Percentiles rank a stretch among this genome's conserved stretches.
Evolutionary conservation across 2,329 filamentous ascomycete genomes (phyloP).

Genomic region (Truncatella angustata): DNA sequence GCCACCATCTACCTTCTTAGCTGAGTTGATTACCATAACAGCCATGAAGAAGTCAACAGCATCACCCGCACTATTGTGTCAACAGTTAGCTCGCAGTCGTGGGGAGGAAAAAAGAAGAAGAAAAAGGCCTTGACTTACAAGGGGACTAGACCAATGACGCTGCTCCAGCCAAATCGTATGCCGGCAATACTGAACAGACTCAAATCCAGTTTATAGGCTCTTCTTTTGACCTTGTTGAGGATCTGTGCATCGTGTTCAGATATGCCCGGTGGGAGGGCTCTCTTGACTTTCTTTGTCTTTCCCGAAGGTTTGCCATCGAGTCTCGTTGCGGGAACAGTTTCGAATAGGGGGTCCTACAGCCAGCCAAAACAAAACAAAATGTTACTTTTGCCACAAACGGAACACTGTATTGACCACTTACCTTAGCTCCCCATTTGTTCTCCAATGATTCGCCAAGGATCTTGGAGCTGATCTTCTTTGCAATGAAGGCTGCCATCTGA

Average conservation of each 20-base stretch:
- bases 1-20: constrained; percentile 72
- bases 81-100: constrained; percentile 19
- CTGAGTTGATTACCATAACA: constrained; percentile 70
- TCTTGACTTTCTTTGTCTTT: constrained; percentile 81
- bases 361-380: too few species aligned
- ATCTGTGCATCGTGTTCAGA: constrained; percentile 79
- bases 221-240: constrained; percentile 80
- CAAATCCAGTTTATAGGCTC: constrained; percentile 84
- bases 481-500: constrained; percentile 53
- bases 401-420: too few species aligned
- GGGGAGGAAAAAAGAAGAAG: not conserved
- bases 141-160: constrained; percentile 80
- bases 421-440: constrained; percentile 47
- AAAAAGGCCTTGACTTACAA: constrained; percentile 52
- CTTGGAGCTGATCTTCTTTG: constrained; percentile 55
- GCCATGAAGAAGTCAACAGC: constrained; percentile 71
- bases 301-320: constrained; percentile 62
- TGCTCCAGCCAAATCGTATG: constrained; percentile 84
- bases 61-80: constrained; percentile 65
- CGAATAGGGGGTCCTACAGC: constrained; percentile 83
- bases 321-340: constrained; percentile 73
- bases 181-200: constrained; percentile 78
- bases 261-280: constrained; percentile 79
- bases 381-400: too few species aligned
- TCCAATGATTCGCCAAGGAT: constrained; percentile 54